Evolutionary conservation across 371 early-diverging fungal genomes (phyloP).

Genomic region (Rhizopus stolonifer): DNA sequence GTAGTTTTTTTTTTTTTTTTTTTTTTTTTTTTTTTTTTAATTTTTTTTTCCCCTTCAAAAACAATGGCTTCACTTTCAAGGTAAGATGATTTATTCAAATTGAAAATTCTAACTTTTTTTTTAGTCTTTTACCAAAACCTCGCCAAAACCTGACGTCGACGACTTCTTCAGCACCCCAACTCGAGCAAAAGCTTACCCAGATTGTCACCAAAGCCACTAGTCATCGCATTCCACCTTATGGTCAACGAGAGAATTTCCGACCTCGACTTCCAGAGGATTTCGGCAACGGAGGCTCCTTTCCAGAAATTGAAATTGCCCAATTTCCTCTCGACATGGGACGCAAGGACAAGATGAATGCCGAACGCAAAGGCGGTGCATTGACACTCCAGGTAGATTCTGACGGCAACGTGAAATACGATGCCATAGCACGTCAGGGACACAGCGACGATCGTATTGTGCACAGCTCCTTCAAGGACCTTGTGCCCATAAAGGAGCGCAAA

Average conservation of each 20-base stretch:
- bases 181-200: slow-evolving; percentile 39
- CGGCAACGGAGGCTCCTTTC: slow-evolving; percentile 96
- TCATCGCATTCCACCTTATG: slow-evolving; percentile 76
- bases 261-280: slow-evolving; percentile 86
- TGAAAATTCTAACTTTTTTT: neutral
- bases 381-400: slow-evolving; percentile 87
- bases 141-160: slow-evolving; percentile 31
- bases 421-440: slow-evolving; percentile 81
- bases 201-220: slow-evolving; percentile 37
- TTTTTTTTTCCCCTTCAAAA: slow-evolving; percentile 3
- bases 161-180: slow-evolving; percentile 29
- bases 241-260: slow-evolving; percentile 74
- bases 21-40: slow-evolving; percentile 3
- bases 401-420: slow-evolving; percentile 91
- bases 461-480: slow-evolving; percentile 78
- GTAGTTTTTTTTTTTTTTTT: neutral
- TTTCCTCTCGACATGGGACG: slow-evolving; percentile 94
- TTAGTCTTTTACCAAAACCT: slow-evolving; percentile 49
- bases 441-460: slow-evolving; percentile 75
- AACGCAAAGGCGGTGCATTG: slow-evolving; percentile 69
- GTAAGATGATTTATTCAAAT: slow-evolving; percentile 5
- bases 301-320: slow-evolving; percentile 89
- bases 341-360: slow-evolving; percentile 48
- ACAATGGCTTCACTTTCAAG: slow-evolving; percentile 34
- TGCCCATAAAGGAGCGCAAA: slow-evolving; percentile 72